Conservation (phyloP, 352 stramenopile genomes). For the Globisporangium okanoganense region DNA sequence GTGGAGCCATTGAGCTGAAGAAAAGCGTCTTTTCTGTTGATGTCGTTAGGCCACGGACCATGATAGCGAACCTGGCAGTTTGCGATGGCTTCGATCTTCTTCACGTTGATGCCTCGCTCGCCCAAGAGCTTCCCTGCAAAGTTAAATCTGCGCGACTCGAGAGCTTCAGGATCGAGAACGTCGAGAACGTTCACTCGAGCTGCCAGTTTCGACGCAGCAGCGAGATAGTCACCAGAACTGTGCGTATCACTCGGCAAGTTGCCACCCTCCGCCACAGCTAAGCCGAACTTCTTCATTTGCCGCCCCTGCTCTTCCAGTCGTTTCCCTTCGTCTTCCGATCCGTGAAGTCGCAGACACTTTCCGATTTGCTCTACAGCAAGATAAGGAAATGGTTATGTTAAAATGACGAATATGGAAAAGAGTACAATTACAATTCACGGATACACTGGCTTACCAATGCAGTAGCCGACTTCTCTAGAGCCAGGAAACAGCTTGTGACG, state of each 20-base stretch:
- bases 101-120: conserved; percentile 59
- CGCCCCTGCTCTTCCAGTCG: conserved; percentile 45
- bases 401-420: not conserved
- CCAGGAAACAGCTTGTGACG: conserved; percentile 69
- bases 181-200: conserved; percentile 27
- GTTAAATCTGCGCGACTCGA: conserved; percentile 57
- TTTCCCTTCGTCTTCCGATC: conserved; percentile 59
- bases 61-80: conserved; percentile 22
- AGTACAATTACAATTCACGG: not conserved
- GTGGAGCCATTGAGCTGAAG: conserved; percentile 15
- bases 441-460: conserved; percentile 40
- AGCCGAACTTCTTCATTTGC: conserved; percentile 58
- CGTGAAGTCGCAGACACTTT: conserved; percentile 58
- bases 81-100: conserved; percentile 48
- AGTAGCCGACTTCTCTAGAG: conserved; percentile 74
- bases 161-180: conserved; percentile 27
- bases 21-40: conserved; percentile 7
- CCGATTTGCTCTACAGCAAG: conserved; percentile 68
- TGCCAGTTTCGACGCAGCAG: conserved; percentile 12
- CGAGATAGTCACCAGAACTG: conserved; percentile 7
- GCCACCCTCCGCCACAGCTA: conserved; percentile 23
- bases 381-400: not conserved
- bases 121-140: conserved; percentile 59
- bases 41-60: conserved; percentile 14
- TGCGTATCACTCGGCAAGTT: conserved; percentile 2